Percentiles rank a stretch among this genome's conserved stretches.
Conservation (phyloP, 441 rosid genomes). For the Jatropha podagrica region DNA sequence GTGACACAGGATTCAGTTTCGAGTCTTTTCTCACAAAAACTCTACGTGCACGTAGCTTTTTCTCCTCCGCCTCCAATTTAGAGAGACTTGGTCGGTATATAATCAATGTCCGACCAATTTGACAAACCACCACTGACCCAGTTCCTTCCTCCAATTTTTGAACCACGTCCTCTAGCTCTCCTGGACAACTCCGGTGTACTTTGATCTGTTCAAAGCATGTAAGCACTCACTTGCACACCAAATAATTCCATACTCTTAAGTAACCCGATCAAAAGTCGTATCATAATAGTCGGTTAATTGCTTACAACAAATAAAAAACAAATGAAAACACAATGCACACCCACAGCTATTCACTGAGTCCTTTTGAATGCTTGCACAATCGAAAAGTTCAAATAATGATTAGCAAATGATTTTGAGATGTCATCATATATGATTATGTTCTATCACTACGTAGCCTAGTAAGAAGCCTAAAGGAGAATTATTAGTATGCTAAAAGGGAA, state of each 20-base stretch:
- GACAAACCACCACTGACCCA: conserved; percentile 72
- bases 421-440: not conserved
- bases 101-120: conserved; percentile 80
- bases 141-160: conserved; percentile 64
- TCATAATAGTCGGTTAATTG: not conserved
- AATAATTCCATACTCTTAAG: not conserved
- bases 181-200: conserved; percentile 77
- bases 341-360: not conserved
- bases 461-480: not conserved
- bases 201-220: conserved; percentile 51
- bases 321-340: not conserved
- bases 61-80: conserved; percentile 79
- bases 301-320: not conserved
- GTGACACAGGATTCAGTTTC: conserved; percentile 19
- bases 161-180: conserved; percentile 70
- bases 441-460: not conserved
- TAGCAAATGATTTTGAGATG: not conserved
- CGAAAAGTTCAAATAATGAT: not conserved
- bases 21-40: conserved; percentile 35
- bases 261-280: not conserved
- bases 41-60: conserved; percentile 46
- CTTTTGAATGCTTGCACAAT: not conserved
- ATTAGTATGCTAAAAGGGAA: not conserved
- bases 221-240: conserved; percentile 9
- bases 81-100: conserved; percentile 76